Evolutionary conservation across 2,329 filamentous ascomycete genomes (phyloP).

Genomic region (Epicoccum nigrum): DNA sequence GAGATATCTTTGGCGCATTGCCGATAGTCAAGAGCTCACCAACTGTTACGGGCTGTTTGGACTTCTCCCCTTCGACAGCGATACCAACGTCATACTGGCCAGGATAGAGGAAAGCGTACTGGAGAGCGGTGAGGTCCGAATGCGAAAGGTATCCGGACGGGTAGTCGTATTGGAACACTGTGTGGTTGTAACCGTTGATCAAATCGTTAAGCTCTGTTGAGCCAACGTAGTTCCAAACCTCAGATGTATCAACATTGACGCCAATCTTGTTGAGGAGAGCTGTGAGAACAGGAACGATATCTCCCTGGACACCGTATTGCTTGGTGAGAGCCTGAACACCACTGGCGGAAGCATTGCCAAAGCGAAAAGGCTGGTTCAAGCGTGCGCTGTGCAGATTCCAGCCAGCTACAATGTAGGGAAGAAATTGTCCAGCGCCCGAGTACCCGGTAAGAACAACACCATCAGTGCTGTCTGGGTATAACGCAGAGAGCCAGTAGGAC

Average conservation of each 20-base stretch:
- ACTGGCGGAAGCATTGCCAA: constrained; percentile 39
- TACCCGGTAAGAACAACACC: constrained; percentile 68
- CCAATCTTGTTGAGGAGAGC: constrained; percentile 23
- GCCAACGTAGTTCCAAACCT: constrained; percentile 37
- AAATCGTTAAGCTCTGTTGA: constrained; percentile 41
- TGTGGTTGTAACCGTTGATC: constrained; percentile 41
- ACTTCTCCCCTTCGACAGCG: constrained; percentile 53
- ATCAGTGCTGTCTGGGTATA: constrained; percentile 61
- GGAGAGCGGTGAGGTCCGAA: constrained; percentile 55
- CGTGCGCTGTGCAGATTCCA: constrained; percentile 57
- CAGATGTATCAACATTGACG: constrained; percentile 19
- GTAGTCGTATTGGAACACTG: constrained; percentile 31
- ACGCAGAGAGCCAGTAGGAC: constrained; percentile 61
- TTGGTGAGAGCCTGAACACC: constrained; percentile 15
- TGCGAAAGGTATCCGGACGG: constrained; percentile 61
- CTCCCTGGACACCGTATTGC: constrained; percentile 18
- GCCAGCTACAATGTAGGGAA: constrained; percentile 51
- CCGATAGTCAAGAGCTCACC: constrained; percentile 66
- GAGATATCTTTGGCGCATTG: constrained; percentile 41
- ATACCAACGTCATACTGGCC: constrained; percentile 62
- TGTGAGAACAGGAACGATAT: constrained; percentile 27
- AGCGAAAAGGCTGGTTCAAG: constrained; percentile 49
- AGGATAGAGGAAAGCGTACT: constrained; percentile 58
- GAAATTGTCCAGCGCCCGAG: constrained; percentile 56
- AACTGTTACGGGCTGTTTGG: constrained; percentile 62